phyloP scores from a whole-genome alignment of 257 asterid genomes.

The Penstemon davidsonii region DNA sequence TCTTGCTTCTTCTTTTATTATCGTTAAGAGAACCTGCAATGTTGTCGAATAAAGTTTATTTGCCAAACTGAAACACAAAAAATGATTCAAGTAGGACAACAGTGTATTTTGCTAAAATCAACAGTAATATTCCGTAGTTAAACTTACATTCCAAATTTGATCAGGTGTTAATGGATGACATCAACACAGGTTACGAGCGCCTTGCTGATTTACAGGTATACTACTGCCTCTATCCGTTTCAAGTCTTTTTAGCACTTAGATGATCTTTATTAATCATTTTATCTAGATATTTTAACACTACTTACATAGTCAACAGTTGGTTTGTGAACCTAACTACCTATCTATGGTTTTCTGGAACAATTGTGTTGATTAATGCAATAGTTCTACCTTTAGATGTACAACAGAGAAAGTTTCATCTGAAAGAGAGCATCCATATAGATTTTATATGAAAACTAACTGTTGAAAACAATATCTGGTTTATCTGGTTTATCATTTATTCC shows the following conservation, averaged over 20 bases:
- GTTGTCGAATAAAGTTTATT: too few species aligned
- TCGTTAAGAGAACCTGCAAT: background rate
- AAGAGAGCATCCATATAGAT: background rate
- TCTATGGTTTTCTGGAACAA: background rate
- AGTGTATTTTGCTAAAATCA: slow-evolving; percentile 1
- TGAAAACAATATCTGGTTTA: too few species aligned
- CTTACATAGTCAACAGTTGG: background rate
- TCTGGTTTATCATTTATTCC: too few species aligned
- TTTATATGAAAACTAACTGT: background rate
- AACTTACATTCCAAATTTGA: slow-evolving; percentile 10
- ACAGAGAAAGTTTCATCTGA: background rate
- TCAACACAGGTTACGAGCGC: slow-evolving; percentile 94
- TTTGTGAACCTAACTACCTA: background rate
- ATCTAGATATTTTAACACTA: background rate
- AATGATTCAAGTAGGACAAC: background rate
- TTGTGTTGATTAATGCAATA: background rate
- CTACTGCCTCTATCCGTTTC: background rate
- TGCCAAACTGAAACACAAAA: too few species aligned
- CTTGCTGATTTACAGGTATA: slow-evolving; percentile 92
- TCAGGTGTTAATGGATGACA: slow-evolving; percentile 90
- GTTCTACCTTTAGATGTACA: background rate
- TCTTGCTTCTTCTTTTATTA: background rate
- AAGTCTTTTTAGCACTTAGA: slow-evolving; percentile 2
- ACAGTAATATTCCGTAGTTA: background rate
- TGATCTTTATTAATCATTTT: slow-evolving; percentile 4